phyloP scores from a whole-genome alignment of 345 rosid genomes.

The Eucalyptus brandiana region DNA sequence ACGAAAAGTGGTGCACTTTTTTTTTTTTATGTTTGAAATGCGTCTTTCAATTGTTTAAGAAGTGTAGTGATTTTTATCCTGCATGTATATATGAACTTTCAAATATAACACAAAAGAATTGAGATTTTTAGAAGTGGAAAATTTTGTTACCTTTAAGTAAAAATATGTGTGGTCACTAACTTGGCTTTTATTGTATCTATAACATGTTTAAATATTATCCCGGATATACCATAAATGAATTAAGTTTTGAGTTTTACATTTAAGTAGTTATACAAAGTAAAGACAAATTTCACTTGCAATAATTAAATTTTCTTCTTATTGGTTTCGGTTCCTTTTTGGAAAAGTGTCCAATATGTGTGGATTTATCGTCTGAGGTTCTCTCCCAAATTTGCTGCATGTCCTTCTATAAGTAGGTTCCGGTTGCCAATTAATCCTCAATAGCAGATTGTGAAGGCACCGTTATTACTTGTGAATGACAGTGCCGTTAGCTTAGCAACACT shows the following conservation, averaged over 20 bases:
- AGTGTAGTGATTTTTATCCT: not conserved
- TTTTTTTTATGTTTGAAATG: not conserved
- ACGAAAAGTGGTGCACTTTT: not conserved
- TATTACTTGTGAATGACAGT: too few species aligned
- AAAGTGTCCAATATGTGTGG: not conserved
- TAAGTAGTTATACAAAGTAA: not conserved
- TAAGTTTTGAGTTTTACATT: not conserved
- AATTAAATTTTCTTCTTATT: not conserved
- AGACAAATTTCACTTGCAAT: not conserved
- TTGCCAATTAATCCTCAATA: too few species aligned
- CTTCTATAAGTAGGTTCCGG: not conserved
- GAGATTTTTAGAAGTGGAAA: not conserved
- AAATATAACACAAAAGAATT: not conserved
- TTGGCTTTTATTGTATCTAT: not conserved
- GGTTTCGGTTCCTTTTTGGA: not conserved
- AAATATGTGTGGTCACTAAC: not conserved
- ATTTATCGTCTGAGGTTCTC: not conserved
- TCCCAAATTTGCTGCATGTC: not conserved
- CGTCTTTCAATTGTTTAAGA: not conserved
- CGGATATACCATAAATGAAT: not conserved
- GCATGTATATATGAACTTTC: not conserved
- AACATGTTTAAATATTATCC: not conserved
- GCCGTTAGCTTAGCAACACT: not conserved
- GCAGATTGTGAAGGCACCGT: too few species aligned
- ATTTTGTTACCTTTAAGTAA: not conserved